Evolutionary conservation across 352 stramenopile species (phyloP).

Genomic region (Salisapilia sapeloensis): DNA sequence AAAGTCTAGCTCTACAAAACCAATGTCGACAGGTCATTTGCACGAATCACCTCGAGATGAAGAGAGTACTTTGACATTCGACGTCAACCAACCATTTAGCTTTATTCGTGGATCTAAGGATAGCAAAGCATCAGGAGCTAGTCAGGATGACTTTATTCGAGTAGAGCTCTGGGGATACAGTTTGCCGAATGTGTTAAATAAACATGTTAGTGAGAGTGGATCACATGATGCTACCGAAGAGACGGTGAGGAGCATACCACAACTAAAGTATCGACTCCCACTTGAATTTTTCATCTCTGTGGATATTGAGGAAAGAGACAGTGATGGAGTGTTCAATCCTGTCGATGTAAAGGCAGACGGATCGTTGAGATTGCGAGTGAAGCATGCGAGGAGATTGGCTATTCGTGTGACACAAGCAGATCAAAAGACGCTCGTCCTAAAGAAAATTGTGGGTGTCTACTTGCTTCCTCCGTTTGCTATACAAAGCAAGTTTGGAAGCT

Average conservation of each 20-base stretch:
- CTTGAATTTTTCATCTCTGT: conserved; percentile 53
- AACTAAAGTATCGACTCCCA: conserved; percentile 4
- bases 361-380: conserved; percentile 33
- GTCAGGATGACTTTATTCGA: no score
- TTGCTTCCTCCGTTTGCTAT: conserved; percentile 15
- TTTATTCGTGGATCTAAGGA: no score
- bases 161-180: no score
- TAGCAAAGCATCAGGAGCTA: no score
- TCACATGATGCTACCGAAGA: no score
- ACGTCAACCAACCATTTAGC: no score
- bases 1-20: no score
- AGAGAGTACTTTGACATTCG: no score
- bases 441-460: conserved; percentile 16
- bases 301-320: conserved; percentile 51
- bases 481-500: conserved; percentile 1
- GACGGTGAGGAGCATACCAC: background rate
- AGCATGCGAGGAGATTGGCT: conserved; percentile 30
- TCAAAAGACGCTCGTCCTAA: conserved; percentile 26
- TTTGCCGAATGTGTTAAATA: no score
- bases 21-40: no score
- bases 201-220: no score
- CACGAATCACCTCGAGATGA: no score
- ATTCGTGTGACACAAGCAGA: conserved; percentile 57
- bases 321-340: conserved; percentile 39
- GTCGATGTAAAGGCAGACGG: conserved; percentile 58